These are phyloP conservation scores for Nakazawaea pomicola DNA, from an alignment of 805 yeast species.

Conservation along the genomic window DNA sequence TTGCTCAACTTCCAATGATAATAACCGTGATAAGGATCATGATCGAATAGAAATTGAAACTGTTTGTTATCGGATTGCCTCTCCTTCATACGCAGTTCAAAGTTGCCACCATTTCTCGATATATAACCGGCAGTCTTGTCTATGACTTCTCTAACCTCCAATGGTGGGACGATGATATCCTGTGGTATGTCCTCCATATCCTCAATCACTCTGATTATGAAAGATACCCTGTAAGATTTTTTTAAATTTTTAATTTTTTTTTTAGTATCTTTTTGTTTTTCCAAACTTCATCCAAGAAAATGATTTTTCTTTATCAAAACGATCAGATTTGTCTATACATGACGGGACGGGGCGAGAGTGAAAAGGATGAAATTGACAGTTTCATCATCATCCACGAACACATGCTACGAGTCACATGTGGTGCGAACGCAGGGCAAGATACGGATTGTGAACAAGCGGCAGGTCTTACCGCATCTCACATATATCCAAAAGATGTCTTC, in stretches of 20 bases:
- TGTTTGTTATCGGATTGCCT: slow-evolving; percentile 43
- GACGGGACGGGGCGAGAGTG: background rate
- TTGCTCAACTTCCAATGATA: slow-evolving; percentile 44
- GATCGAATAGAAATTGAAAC: slow-evolving; percentile 57
- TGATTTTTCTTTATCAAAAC: background rate
- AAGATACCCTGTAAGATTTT: background rate
- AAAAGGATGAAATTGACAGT: slow-evolving; percentile 2
- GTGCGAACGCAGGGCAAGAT: background rate
- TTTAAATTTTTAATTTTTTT: background rate
- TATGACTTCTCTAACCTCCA: slow-evolving; percentile 44
- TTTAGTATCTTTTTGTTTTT: background rate
- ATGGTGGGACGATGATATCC: slow-evolving; percentile 38
- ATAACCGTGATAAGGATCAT: slow-evolving; percentile 52
- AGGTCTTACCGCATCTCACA: background rate
- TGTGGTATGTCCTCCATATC: background rate
- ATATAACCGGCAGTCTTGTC: slow-evolving; percentile 73
- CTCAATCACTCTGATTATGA: background rate
- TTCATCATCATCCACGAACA: background rate
- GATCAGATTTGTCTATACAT: background rate
- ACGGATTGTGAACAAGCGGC: background rate
- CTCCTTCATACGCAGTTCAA: slow-evolving; percentile 52
- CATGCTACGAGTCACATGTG: slow-evolving; percentile 1
- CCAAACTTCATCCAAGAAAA: background rate
- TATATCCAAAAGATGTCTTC: slow-evolving; percentile 4
- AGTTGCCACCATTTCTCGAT: slow-evolving; percentile 57